Evolutionary conservation across 495 filamentous ascomycete species (phyloP), one percentile per base, ranked within the genome.

Genomic region (Penicillium flavigenum): DNA sequence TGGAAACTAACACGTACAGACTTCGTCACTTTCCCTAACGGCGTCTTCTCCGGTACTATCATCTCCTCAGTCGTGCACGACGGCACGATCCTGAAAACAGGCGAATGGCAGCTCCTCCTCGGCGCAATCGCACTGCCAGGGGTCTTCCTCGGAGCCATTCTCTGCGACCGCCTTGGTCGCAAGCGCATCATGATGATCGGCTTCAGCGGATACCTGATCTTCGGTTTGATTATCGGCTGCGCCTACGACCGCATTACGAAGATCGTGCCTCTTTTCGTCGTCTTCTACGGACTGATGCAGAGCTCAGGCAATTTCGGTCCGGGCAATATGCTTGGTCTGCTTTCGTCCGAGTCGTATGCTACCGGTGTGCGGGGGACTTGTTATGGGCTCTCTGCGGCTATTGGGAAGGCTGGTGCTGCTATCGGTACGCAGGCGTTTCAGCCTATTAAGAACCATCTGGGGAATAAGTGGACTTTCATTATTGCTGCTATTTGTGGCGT

Each of bases 131-230:
- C 75, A 10, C 62, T 83, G 0, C 80, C 80, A 0, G 80, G 80
- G 9, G 78, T 80, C 16, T 72, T 82, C 57, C 60, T 83, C 54
- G 80, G 80, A 9, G 80, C 79, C 0, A 60, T 63, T 17, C 72
- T 82, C 1, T 80, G 76, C 51, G 72, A 81, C 45, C 55, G 60
- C 3, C 57, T 81, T 17, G 80, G 80, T 5, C 72, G 80, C 0
- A 79, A 80, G 51, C 67, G 72, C 4, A 75, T 75, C n/a, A 81
- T 81, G 78, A 81, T 81, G 75, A 59, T 83, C 10, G 80, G 79
- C 2, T 83, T 81, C 58, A 71, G 63, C 24, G 76, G 78, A n/a
- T 80, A 81, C 22, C 62, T 80, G 16, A 52, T 83, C 45, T 80
- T 82, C 41, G 80, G 80, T 0, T 63, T 83, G 7, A 80, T 81